phyloP scores from a whole-genome alignment of 306 rosid genomes.

The Lathyrus aphaca region DNA sequence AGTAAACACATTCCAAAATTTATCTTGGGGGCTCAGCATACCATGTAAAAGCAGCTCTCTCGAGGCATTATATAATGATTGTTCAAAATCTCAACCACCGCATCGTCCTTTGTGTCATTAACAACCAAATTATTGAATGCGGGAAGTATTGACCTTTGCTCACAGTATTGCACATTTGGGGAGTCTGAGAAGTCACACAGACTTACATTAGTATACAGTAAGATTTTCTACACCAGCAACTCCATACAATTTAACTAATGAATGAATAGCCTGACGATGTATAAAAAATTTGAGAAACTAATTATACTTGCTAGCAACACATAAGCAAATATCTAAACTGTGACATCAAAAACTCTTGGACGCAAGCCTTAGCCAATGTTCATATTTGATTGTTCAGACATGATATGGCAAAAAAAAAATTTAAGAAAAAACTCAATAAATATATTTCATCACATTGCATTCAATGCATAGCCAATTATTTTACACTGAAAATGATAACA shows the following conservation, averaged over 20 bases:
- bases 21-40: conserved; percentile 41
- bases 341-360: conserved; percentile 5
- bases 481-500: not conserved
- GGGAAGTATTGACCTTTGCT: conserved; percentile 50
- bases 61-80: conserved; percentile 63
- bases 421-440: not conserved
- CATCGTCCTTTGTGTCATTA: conserved; percentile 70
- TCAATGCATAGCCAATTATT: not conserved
- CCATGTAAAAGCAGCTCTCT: conserved; percentile 87
- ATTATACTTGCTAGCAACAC: not conserved
- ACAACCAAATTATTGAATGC: conserved; percentile 69
- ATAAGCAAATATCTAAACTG: not conserved
- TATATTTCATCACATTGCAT: not conserved
- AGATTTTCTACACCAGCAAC: conserved; percentile 17
- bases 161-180: conserved; percentile 37
- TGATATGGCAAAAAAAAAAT: not conserved
- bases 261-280: not conserved
- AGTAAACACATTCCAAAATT: conserved; percentile 11
- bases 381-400: not conserved
- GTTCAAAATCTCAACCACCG: conserved; percentile 66
- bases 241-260: conserved; percentile 21
- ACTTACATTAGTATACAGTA: conserved; percentile 16
- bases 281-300: not conserved
- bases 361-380: not conserved
- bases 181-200: conserved; percentile 53